Percentiles rank a stretch among this genome's conserved stretches.
Conservation (phyloP, 164 flowering plant species). For the Dillenia suffruticosa region DNA sequence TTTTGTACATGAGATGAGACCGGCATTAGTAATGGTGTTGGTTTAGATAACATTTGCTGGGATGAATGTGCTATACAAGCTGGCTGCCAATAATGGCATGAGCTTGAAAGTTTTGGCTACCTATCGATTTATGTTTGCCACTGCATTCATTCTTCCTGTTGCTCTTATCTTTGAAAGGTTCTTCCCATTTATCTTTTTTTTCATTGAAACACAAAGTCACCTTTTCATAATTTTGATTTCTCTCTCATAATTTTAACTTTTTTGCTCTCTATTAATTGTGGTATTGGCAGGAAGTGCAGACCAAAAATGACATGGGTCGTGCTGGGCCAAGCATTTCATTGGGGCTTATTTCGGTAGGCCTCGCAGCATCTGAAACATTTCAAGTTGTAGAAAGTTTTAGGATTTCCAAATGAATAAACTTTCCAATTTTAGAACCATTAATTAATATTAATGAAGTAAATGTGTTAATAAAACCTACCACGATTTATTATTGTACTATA, state of each 20-base stretch:
- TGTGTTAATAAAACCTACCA: too few relatives aligned
- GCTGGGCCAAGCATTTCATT: constrained; percentile 37
- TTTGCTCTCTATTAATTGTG: too few relatives aligned
- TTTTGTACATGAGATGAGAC: neutral
- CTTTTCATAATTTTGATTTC: too few relatives aligned
- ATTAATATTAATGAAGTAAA: too few relatives aligned
- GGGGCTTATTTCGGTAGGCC: constrained; percentile 63
- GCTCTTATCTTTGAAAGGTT: constrained; percentile 34
- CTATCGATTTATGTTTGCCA: constrained; percentile 8
- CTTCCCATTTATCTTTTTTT: neutral
- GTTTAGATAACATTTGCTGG: neutral
- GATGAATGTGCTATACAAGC: neutral
- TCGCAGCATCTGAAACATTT: too few relatives aligned
- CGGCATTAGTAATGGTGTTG: neutral
- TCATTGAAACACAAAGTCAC: too few relatives aligned
- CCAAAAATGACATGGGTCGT: constrained; percentile 50
- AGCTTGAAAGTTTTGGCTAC: neutral
- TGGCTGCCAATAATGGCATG: constrained; percentile 1
- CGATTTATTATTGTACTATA: too few relatives aligned
- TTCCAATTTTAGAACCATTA: too few relatives aligned
- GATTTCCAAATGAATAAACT: too few relatives aligned
- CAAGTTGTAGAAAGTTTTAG: too few relatives aligned
- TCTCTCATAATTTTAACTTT: too few relatives aligned
- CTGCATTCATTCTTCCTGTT: constrained; percentile 28
- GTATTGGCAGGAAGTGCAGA: constrained; percentile 39